These are phyloP conservation scores for Citrullus colocynthis DNA, from an alignment of 306 rosid species.

Conservation along the genomic window DNA sequence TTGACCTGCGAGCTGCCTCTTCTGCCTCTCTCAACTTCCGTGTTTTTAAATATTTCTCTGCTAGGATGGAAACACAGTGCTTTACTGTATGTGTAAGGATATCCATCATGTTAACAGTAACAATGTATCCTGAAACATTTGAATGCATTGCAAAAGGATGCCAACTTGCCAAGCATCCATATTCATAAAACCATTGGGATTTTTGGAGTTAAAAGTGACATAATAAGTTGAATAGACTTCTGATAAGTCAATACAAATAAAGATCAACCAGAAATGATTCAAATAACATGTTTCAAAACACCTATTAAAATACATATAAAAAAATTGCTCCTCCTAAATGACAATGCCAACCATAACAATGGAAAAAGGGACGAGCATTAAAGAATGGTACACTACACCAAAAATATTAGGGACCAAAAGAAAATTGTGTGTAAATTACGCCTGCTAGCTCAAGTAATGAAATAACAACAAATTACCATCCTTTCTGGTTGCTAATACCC, in stretches of 20 bases:
- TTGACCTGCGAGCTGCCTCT: constrained; percentile 69
- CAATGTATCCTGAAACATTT: neutral
- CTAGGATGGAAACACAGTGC: neutral
- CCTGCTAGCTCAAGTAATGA: neutral
- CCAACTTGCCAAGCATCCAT: neutral
- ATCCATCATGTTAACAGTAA: neutral
- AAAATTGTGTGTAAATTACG: neutral
- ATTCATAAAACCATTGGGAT: neutral
- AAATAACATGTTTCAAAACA: neutral
- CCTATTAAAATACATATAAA: neutral
- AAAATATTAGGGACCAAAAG: neutral
- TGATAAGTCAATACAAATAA: neutral
- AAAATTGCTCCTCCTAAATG: neutral
- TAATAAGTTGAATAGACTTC: neutral
- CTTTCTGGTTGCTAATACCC: constrained; percentile 43
- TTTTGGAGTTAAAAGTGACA: neutral
- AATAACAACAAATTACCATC: constrained; percentile 38
- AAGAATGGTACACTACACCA: no score
- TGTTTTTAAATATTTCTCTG: constrained; percentile 77
- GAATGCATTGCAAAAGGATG: neutral
- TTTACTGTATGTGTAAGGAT: neutral
- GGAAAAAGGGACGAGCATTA: neutral
- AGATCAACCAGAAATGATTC: neutral
- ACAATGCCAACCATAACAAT: neutral
- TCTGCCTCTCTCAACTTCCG: constrained; percentile 79